phyloP scores from a whole-genome alignment of 176 grass and related monocot genomes.

The Thinopyrum elongatum region DNA sequence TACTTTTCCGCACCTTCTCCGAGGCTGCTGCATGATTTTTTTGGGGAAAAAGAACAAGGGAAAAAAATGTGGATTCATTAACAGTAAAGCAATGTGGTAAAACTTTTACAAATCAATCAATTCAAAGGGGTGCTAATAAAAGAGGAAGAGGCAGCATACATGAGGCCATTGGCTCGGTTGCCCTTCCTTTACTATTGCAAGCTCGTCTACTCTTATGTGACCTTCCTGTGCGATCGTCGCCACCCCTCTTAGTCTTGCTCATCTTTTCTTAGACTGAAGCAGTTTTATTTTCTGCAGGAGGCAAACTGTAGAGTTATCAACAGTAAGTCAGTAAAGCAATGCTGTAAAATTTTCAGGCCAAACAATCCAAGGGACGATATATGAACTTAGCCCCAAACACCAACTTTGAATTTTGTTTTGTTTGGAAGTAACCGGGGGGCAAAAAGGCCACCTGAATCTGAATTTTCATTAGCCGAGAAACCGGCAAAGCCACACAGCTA shows the following conservation, averaged over 20 bases:
- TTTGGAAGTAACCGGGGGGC: too few relatives aligned
- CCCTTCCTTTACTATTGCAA: neutral
- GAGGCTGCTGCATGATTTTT: neutral
- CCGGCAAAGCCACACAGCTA: too few relatives aligned
- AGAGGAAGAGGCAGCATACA: neutral
- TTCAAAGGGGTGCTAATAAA: neutral
- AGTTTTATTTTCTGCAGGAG: neutral
- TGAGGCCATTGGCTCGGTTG: neutral
- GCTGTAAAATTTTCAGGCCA: neutral
- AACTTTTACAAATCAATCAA: neutral
- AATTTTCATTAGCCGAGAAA: too few relatives aligned
- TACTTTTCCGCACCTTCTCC: neutral
- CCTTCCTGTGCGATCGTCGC: neutral
- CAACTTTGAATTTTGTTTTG: neutral
- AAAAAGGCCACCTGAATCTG: too few relatives aligned
- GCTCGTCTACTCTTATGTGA: neutral
- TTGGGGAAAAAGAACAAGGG: neutral
- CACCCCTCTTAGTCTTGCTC: neutral
- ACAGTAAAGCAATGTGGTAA: neutral
- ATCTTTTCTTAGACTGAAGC: neutral
- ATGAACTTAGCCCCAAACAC: neutral
- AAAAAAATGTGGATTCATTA: neutral
- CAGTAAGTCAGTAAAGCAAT: neutral
- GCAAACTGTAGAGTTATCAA: neutral
- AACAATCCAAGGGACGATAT: neutral